phyloP scores from a whole-genome alignment of 768 basidiomycete species.

The Scleroderma bovista region DNA sequence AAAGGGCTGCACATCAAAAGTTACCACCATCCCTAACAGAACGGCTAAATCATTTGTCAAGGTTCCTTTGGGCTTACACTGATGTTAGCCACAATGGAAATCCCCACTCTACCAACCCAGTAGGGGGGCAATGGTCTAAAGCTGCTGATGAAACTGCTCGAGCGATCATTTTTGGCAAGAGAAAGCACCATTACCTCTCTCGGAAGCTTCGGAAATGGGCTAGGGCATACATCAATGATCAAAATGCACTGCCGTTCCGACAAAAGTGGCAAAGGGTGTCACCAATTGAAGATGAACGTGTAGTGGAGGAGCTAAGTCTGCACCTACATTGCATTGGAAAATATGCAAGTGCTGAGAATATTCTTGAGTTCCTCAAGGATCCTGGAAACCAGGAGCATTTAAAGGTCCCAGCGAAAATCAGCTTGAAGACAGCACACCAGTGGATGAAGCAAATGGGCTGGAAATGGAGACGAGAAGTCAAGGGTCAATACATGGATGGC shows the following conservation, averaged over 20 bases:
- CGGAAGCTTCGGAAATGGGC: too few relatives aligned
- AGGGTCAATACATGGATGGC: slow-evolving; percentile 28
- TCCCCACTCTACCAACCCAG: too few relatives aligned
- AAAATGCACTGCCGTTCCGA: neutral
- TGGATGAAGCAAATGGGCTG: slow-evolving; percentile 12
- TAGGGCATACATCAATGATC: neutral
- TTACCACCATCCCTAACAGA: too few relatives aligned
- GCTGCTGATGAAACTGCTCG: too few relatives aligned
- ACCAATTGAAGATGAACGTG: neutral
- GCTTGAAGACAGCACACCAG: slow-evolving; percentile 15
- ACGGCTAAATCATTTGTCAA: too few relatives aligned
- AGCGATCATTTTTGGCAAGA: too few relatives aligned
- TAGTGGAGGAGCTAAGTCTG: neutral
- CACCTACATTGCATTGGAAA: slow-evolving; percentile 13
- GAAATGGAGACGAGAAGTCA: slow-evolving; percentile 11
- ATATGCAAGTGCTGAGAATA: slow-evolving; percentile 16
- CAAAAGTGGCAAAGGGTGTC: neutral
- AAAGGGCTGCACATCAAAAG: too few relatives aligned
- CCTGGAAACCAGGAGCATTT: slow-evolving; percentile 8
- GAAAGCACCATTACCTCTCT: too few relatives aligned
- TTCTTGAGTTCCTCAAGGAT: slow-evolving; percentile 12
- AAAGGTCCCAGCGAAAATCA: slow-evolving; percentile 13
- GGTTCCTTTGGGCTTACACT: too few relatives aligned
- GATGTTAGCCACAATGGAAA: too few relatives aligned
- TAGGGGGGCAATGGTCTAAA: too few relatives aligned